These are phyloP conservation scores for Phytophthora pisi DNA, from an alignment of 352 stramenopile genomes.

Conservation along the genomic window DNA sequence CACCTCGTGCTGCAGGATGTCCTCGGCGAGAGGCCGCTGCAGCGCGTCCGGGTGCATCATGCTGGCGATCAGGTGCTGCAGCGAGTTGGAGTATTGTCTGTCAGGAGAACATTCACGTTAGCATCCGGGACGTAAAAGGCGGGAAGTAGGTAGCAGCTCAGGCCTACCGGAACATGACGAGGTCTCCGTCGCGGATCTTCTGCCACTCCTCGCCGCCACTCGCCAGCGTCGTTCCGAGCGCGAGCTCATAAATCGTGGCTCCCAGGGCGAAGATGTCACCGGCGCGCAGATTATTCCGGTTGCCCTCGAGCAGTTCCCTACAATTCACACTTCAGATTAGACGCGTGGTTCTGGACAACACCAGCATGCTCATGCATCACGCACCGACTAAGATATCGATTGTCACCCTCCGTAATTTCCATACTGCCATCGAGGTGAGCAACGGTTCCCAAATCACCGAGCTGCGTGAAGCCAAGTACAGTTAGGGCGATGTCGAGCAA, in stretches of 20 bases:
- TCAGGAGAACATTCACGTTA: conserved; percentile 13
- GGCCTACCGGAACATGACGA: conserved; percentile 74
- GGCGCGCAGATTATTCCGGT: conserved; percentile 71
- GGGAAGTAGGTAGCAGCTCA: conserved; percentile 1
- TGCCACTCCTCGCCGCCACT: conserved; percentile 85
- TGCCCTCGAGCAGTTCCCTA: conserved; percentile 83
- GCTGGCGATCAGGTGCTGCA: conserved; percentile 84
- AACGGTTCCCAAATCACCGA: conserved; percentile 84
- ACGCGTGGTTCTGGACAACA: neutral
- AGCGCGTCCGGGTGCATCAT: conserved; percentile 90
- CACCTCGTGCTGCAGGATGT: conserved; percentile 87
- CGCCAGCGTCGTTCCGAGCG: conserved; percentile 67
- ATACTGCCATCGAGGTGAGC: conserved; percentile 79
- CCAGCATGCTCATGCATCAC: conserved; percentile 1
- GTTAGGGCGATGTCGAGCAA: conserved; percentile 5
- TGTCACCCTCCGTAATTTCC: conserved; percentile 89
- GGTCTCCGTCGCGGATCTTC: conserved; percentile 84
- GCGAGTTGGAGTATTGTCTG: conserved; percentile 87
- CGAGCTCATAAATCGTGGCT: conserved; percentile 85
- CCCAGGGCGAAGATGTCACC: conserved; percentile 88
- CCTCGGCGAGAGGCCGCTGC: conserved; percentile 76
- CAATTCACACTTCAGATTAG: conserved; percentile 8
- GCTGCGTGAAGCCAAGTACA: conserved; percentile 21
- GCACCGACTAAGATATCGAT: conserved; percentile 84
- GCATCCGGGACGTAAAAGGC: conserved; percentile 1